Conservation (phyloP, 2,329 filamentous ascomycete genomes). For the Beauveria australis region DNA sequence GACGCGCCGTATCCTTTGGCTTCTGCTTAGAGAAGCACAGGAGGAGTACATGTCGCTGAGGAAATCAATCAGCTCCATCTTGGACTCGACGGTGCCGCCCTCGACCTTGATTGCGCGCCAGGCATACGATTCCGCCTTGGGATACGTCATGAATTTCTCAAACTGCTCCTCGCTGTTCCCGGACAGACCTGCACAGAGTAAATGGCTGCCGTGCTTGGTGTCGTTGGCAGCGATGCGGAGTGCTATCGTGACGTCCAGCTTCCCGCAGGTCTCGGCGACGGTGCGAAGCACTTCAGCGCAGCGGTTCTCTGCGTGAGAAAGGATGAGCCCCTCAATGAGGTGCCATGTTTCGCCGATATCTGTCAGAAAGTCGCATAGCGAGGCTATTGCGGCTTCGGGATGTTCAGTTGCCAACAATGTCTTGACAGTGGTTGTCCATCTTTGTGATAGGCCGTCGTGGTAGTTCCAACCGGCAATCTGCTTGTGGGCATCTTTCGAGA, state of each 20-base stretch:
- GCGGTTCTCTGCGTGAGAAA: neutral
- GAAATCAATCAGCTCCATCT: constrained; percentile 21
- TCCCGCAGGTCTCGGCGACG: neutral
- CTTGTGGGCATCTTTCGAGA: neutral
- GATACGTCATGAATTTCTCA: neutral
- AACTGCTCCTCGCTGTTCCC: neutral
- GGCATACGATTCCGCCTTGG: neutral
- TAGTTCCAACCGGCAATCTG: neutral
- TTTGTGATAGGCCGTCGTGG: neutral
- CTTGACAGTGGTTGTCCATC: neutral
- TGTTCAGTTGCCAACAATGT: neutral
- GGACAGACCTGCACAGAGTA: neutral
- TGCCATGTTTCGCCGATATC: constrained; percentile 2
- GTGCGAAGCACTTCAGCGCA: neutral
- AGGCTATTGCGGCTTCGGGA: neutral
- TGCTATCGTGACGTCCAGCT: neutral
- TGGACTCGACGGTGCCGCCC: constrained; percentile 12
- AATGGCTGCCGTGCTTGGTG: neutral
- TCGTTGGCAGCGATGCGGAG: neutral
- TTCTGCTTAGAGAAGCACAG: constrained; percentile 20
- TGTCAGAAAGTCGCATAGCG: neutral
- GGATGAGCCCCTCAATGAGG: neutral
- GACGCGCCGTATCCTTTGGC: constrained; percentile 23
- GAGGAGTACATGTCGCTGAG: constrained; percentile 24
- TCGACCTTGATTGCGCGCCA: constrained; percentile 4